A percentile compares a stretch with the other conserved stretches of the same genome.
phyloP scores from a whole-genome alignment of 2,329 filamentous ascomycete species.

The Elsinoe necatrix region DNA sequence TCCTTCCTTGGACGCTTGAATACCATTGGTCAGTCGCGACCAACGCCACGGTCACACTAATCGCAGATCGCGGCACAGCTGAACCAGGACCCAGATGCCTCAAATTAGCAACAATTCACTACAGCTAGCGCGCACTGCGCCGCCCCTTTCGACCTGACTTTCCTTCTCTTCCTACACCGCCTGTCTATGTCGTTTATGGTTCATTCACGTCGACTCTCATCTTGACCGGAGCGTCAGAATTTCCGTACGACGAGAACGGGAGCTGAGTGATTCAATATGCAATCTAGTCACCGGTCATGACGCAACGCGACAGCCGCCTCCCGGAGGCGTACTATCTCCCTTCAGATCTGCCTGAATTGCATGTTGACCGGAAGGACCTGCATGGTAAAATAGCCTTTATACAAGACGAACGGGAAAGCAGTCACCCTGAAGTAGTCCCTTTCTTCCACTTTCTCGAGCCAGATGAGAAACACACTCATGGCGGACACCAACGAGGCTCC shows the following conservation, averaged over 20 bases:
- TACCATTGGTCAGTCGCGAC: not conserved
- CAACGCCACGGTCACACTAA: not conserved
- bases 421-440: constrained; percentile 3
- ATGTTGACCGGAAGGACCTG: constrained; percentile 4
- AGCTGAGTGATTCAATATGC: not conserved
- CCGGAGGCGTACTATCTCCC: constrained; percentile 1
- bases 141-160: not conserved
- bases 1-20: not conserved
- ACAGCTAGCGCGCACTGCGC: not conserved
- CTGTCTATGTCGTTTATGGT: not conserved
- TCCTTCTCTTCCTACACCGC: not conserved
- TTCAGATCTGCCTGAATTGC: not conserved
- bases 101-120: not conserved
- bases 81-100: not conserved
- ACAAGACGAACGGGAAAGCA: not conserved
- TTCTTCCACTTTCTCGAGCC: not conserved
- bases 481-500: not conserved
- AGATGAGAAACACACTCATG: constrained; percentile 8
- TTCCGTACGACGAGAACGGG: not conserved
- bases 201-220: not conserved
- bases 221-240: not conserved
- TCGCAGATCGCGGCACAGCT: not conserved
- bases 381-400: constrained; percentile 1
- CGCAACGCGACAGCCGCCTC: not conserved
- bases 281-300: not conserved